Evolutionary conservation across 2,329 filamentous ascomycete genomes (phyloP), one percentile per base, ranked within the genome.

Genomic region (Pseudogymnoascus sp.): DNA sequence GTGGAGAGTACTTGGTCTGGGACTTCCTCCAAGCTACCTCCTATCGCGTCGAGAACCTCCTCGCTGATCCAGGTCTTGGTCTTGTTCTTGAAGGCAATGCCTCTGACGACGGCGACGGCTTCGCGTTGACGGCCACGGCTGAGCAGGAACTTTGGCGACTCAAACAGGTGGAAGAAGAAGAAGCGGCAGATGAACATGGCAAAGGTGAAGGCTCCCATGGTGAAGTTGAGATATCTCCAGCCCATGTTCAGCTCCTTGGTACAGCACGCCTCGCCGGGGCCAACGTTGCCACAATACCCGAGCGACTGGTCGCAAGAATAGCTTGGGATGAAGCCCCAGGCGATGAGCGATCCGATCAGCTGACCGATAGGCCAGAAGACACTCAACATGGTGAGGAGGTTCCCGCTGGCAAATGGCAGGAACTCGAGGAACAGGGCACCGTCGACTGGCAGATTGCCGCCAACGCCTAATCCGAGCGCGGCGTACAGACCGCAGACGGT

Each of bases 281-380:
- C 67, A n/a, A n/a, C n/a, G n/a, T n/a, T n/a, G n/a, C n/a, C n/a
- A n/a, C n/a, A n/a, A n/a, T n/a, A n/a, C n/a, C n/a, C n/a, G n/a
- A n/a, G 66, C 7, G 67, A 65, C 4, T 68, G 68, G 66, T 53
- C 46, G 46, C 46, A 53, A 78, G 84, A 26, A 44, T 68, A 71
- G 26, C 63, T 64, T 7, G 7, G 84, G 29, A 95, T 87, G 68
- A 88, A 90, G 53, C 81, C 88, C 90, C 89, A 93, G 6, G 88
- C 90, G 59, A 90, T 79, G 4, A 89, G 75, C 2, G 86, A 88
- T 1, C 88, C 86, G 63, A 88, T 82, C 7, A 96, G 80, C 71
- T 95, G 90, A 5, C 91, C 91, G 17, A 96, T 77, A 0, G 91
- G 89, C 90, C 91, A 96, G 88, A 90, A 95, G 7, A 92, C 83